Evolutionary conservation across 108 stramenopile genomes (phyloP).

Genomic region (Pseudonitzschia pungens): DNA sequence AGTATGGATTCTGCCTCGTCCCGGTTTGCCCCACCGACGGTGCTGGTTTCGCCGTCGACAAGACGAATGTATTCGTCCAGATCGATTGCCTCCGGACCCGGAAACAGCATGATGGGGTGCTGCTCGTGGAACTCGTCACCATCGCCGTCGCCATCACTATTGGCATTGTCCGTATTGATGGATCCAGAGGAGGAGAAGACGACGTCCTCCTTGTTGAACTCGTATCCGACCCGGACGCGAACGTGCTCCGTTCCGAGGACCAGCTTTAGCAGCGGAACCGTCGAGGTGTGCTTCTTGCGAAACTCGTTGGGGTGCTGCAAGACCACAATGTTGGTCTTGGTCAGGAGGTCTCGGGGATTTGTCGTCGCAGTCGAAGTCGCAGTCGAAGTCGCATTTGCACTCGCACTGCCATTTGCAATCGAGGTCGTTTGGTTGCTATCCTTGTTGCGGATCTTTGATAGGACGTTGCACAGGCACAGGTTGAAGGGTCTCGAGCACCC

Average conservation of each 20-base stretch:
- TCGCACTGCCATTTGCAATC: too few species aligned
- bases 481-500: constrained; percentile 27
- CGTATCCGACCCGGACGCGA: constrained; percentile 39
- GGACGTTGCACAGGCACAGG: not conserved
- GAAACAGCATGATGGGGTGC: constrained; percentile 49
- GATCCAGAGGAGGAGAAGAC: too few species aligned
- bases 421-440: not conserved
- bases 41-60: too few species aligned
- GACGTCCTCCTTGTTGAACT: constrained; percentile 28
- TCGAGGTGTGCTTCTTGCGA: constrained; percentile 49
- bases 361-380: constrained; percentile 12
- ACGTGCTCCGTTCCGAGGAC: constrained; percentile 38
- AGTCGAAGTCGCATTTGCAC: too few species aligned
- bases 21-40: too few species aligned
- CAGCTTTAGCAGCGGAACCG: constrained; percentile 48
- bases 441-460: not conserved
- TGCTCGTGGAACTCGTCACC: constrained; percentile 5
- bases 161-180: too few species aligned
- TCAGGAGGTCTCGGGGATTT: not conserved
- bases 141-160: not conserved
- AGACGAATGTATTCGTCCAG: constrained; percentile 30
- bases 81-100: constrained; percentile 46
- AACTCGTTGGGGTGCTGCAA: constrained; percentile 62
- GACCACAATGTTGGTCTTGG: constrained; percentile 35
- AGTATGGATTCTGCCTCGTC: too few species aligned